phyloP scores from a whole-genome alignment of 345 rosid genomes.

The Boechera divaricarpa region DNA sequence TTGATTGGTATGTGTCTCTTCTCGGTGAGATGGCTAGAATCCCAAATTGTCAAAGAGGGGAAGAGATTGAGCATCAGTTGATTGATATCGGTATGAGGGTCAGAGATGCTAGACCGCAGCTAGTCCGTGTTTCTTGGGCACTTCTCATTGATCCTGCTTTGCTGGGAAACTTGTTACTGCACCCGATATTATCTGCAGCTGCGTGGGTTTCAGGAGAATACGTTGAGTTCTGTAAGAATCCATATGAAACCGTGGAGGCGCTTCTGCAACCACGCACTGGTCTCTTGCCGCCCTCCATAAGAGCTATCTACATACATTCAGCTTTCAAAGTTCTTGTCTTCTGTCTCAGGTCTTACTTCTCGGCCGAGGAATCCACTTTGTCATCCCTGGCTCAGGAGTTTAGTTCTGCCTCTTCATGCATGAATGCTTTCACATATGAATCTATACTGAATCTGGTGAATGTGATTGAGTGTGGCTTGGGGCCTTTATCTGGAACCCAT shows the following conservation, averaged over 20 bases:
- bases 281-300: conserved; percentile 71
- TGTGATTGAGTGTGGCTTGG: conserved; percentile 59
- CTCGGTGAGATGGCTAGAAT: conserved; percentile 90
- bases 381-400: conserved; percentile 42
- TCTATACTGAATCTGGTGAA: conserved; percentile 60
- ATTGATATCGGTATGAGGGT: conserved; percentile 87
- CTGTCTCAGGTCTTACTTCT: conserved; percentile 54
- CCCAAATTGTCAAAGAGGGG: conserved; percentile 83
- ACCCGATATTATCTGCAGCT: conserved; percentile 79
- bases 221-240: conserved; percentile 67
- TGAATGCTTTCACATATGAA: conserved; percentile 49
- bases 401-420: conserved; percentile 34
- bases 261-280: conserved; percentile 85
- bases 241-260: conserved; percentile 81
- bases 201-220: conserved; percentile 94
- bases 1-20: conserved; percentile 91
- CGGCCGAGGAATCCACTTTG: conserved; percentile 39
- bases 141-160: conserved; percentile 95
- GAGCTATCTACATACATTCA: conserved; percentile 76
- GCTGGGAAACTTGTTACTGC: conserved; percentile 84
- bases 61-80: conserved; percentile 87
- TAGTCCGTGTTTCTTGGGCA: conserved; percentile 72
- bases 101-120: conserved; percentile 82
- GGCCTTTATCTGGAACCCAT: conserved; percentile 55
- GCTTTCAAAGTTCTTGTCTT: conserved; percentile 69